These are phyloP conservation scores for Pseudopyrenochaeta lycopersici DNA, from an alignment of 2,329 filamentous ascomycete genomes.

Conservation along the genomic window DNA sequence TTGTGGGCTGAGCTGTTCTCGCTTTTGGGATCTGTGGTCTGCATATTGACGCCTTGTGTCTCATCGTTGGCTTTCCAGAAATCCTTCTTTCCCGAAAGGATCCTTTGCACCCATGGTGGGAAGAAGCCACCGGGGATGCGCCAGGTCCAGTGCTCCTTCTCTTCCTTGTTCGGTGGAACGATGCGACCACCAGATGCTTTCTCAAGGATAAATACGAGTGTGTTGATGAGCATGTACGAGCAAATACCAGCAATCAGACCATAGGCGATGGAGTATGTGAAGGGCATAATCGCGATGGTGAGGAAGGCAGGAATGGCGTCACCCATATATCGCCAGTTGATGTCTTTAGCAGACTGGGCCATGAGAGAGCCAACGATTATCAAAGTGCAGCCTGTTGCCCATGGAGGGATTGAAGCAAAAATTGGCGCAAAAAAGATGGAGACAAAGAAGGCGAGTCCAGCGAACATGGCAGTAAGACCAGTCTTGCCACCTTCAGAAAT, in stretches of 20 bases:
- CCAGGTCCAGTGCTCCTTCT: constrained; percentile 84
- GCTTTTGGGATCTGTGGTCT: constrained; percentile 28
- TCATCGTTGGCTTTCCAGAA: constrained; percentile 67
- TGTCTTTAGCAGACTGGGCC: constrained; percentile 78
- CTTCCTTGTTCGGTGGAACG: constrained; percentile 75
- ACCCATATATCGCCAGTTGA: constrained; percentile 86
- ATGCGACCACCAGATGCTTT: constrained; percentile 73
- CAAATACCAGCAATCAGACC: constrained; percentile 83
- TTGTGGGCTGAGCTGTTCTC: constrained; percentile 36
- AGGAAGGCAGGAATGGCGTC: constrained; percentile 87
- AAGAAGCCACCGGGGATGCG: constrained; percentile 77
- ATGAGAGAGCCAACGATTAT: constrained; percentile 90
- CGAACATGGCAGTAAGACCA: constrained; percentile 80
- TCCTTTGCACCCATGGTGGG: constrained; percentile 75
- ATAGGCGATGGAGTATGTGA: constrained; percentile 88
- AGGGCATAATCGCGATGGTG: constrained; percentile 86
- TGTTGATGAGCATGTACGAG: constrained; percentile 80
- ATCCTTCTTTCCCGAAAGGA: constrained; percentile 72
- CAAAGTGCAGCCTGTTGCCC: constrained; percentile 89
- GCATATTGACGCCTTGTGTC: constrained; percentile 31
- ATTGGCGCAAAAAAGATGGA: constrained; percentile 90
- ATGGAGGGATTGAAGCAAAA: constrained; percentile 87
- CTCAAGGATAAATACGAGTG: constrained; percentile 73
- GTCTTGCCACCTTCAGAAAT: constrained; percentile 89
- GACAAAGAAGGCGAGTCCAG: constrained; percentile 80